A percentile compares a stretch with the other conserved stretches of the same genome.
phyloP scores from a whole-genome alignment of 768 basidiomycete species.

The Rhizopogon rudus region DNA sequence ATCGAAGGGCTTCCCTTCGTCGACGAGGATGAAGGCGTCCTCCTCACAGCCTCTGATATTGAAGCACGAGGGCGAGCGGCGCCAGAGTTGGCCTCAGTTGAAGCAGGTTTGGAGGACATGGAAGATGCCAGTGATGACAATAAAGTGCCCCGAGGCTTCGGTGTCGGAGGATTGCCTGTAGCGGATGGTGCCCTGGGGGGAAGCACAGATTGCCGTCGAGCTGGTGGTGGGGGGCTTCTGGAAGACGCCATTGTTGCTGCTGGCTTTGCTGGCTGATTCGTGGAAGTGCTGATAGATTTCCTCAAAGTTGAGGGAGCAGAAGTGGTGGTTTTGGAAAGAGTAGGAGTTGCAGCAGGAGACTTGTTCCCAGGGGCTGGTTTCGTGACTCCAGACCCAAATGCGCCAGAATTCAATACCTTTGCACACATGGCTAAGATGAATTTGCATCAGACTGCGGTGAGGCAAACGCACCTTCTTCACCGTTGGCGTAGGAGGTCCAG shows the following conservation, averaged over 20 bases:
- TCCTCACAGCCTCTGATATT: conserved; percentile 61
- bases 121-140: conserved; percentile 21
- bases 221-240: conserved; percentile 25
- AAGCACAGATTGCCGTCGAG: conserved; percentile 26
- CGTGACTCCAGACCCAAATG: conserved; percentile 54
- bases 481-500: conserved; percentile 45
- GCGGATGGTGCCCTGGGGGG: conserved; percentile 34
- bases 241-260: conserved; percentile 26
- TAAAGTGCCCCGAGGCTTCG: conserved; percentile 33
- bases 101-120: conserved; percentile 14
- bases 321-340: conserved; percentile 25
- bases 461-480: conserved; percentile 61
- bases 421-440: conserved; percentile 23
- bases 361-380: conserved; percentile 42
- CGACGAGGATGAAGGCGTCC: conserved; percentile 34
- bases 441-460: conserved; percentile 11
- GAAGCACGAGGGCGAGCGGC: conserved; percentile 57
- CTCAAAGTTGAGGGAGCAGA: conserved; percentile 23
- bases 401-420: conserved; percentile 62
- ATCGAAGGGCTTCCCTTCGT: conserved; percentile 34
- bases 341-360: conserved; percentile 27
- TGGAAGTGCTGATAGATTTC: conserved; percentile 23
- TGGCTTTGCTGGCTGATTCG: conserved; percentile 26
- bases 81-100: conserved; percentile 22
- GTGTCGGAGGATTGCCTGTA: conserved; percentile 28